phyloP scores from a whole-genome alignment of 2,329 filamentous ascomycete species.

The Furcasterigmium sp. region DNA sequence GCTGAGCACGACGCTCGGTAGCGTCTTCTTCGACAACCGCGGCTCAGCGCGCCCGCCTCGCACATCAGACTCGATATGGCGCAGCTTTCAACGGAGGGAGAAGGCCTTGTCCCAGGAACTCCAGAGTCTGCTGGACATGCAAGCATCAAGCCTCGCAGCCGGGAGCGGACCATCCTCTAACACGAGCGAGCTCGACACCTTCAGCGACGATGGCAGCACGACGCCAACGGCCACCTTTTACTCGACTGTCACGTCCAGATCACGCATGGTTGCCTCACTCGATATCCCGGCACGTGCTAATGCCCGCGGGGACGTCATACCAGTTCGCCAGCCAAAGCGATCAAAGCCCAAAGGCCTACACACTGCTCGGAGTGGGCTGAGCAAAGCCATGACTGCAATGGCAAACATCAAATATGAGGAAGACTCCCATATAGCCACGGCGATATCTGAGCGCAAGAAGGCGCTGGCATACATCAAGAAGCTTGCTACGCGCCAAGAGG shows the following conservation, averaged over 20 bases:
- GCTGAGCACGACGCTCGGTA: constrained; percentile 17
- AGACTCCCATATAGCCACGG: constrained; percentile 51
- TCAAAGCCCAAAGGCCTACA: constrained; percentile 50
- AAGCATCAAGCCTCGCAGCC: constrained; percentile 37
- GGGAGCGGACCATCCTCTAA: constrained; percentile 22
- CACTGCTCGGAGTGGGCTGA: constrained; percentile 60
- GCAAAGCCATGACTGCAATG: constrained; percentile 57
- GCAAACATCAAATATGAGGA: constrained; percentile 65
- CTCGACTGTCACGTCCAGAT: constrained; percentile 31
- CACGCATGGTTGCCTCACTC: constrained; percentile 35
- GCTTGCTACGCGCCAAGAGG: constrained; percentile 43
- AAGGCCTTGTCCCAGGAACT: constrained; percentile 39
- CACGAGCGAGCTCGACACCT: constrained; percentile 19
- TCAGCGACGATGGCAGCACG: constrained; percentile 34
- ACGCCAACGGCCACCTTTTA: constrained; percentile 35
- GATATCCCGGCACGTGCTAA: constrained; percentile 32
- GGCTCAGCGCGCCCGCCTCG: constrained; percentile 18
- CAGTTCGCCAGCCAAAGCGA: constrained; percentile 50
- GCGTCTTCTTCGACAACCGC: constrained; percentile 32
- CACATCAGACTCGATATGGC: constrained; percentile 40
- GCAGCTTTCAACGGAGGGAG: constrained; percentile 39
- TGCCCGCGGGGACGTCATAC: constrained; percentile 46
- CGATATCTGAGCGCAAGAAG: constrained; percentile 50
- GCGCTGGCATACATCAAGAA: constrained; percentile 53
- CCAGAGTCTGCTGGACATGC: constrained; percentile 42